Conservation (phyloP, 805 yeast species). For the Candida loeiensis region DNA sequence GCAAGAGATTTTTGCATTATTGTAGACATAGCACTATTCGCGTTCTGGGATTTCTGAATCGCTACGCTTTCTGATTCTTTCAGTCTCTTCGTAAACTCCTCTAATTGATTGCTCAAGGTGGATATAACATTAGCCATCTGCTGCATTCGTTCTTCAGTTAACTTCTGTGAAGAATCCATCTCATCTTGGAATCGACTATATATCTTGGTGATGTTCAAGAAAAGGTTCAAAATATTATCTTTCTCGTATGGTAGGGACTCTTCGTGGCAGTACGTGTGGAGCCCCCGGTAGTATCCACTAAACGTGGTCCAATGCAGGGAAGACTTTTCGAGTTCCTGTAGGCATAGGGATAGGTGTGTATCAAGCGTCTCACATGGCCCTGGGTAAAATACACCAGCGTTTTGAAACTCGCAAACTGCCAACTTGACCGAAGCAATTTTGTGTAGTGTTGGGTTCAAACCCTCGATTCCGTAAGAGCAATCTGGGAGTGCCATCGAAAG, state of each 20-base stretch:
- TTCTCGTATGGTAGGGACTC: slow-evolving; percentile 51
- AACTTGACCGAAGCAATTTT: slow-evolving; percentile 44
- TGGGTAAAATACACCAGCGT: slow-evolving; percentile 39
- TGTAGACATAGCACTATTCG: too few species aligned
- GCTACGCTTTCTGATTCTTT: background rate
- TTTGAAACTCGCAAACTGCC: slow-evolving; percentile 54
- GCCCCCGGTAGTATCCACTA: slow-evolving; percentile 58
- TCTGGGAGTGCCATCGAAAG: slow-evolving; percentile 34
- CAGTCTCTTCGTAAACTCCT: background rate
- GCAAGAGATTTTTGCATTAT: too few species aligned
- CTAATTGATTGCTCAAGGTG: background rate
- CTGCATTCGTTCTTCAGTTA: background rate
- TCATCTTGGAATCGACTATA: slow-evolving; percentile 14
- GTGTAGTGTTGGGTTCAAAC: slow-evolving; percentile 26
- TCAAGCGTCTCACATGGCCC: slow-evolving; percentile 19
- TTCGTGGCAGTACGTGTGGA: slow-evolving; percentile 52
- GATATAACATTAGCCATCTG: background rate
- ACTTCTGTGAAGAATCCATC: background rate
- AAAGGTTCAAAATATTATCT: slow-evolving; percentile 45
- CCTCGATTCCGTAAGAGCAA: slow-evolving; percentile 43
- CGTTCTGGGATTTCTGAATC: background rate
- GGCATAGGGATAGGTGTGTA: slow-evolving; percentile 31
- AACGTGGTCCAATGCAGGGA: slow-evolving; percentile 74
- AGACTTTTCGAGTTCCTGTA: slow-evolving; percentile 36
- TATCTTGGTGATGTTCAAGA: slow-evolving; percentile 42